These are phyloP conservation scores for Termitomyces sp. DNA, from an alignment of 768 basidiomycete species.

Conservation along the genomic window DNA sequence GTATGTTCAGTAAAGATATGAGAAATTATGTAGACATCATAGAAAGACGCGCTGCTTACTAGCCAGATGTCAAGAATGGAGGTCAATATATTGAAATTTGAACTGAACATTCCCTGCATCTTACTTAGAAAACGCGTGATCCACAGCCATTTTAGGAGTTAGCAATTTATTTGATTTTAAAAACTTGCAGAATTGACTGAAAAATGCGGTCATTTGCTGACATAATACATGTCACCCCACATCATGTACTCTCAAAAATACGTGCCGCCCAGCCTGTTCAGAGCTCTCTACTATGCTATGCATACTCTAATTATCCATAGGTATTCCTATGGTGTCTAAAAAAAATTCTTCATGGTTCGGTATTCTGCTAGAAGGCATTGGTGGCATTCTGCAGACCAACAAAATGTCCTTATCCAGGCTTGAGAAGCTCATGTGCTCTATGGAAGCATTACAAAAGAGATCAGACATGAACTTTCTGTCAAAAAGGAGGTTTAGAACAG, in stretches of 20 bases:
- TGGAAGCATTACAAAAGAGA: background rate
- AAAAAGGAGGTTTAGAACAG: background rate
- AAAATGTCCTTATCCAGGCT: background rate
- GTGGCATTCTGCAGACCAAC: background rate
- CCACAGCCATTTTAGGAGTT: background rate
- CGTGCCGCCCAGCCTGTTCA: background rate
- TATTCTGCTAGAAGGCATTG: too few species aligned
- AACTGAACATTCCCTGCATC: background rate
- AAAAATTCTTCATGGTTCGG: background rate
- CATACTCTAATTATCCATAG: too few species aligned
- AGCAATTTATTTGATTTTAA: background rate
- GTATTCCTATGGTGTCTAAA: background rate
- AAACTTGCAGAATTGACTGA: background rate
- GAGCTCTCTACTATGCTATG: background rate
- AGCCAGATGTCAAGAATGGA: background rate
- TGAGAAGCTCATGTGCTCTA: background rate
- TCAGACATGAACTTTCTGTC: background rate
- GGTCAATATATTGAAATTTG: background rate
- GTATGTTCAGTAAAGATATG: background rate
- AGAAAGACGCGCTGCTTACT: background rate
- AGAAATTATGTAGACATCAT: background rate
- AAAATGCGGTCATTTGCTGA: background rate
- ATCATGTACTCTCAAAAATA: background rate
- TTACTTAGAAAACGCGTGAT: background rate
- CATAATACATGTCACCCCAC: too few species aligned